Evolutionary conservation across 2,329 filamentous ascomycete species (phyloP).

Genomic region (Epichloe aotearoae): DNA sequence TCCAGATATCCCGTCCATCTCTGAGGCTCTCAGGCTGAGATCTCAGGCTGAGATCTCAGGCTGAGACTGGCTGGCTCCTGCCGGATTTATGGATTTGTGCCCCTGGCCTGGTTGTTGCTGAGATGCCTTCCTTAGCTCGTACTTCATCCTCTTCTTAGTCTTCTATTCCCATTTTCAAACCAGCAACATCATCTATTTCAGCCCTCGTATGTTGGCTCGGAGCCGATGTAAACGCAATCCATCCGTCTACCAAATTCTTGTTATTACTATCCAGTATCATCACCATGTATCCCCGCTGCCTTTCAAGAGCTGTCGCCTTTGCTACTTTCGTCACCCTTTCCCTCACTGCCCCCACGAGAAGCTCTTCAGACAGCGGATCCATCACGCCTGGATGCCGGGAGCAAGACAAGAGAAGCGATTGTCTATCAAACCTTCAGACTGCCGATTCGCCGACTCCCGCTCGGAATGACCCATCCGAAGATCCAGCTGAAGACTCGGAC

Average conservation of each 20-base stretch:
- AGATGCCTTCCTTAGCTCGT: too few species aligned
- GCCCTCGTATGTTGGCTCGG: too few species aligned
- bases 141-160: neutral
- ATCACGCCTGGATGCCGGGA: too few species aligned
- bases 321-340: neutral
- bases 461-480: neutral
- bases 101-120: too few species aligned
- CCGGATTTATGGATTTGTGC: too few species aligned
- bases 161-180: neutral
- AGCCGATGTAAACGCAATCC: neutral
- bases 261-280: neutral
- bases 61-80: too few species aligned
- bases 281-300: neutral
- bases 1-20: too few species aligned
- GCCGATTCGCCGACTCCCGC: neutral
- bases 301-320: neutral
- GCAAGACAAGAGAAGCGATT: neutral
- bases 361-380: constrained; percentile 13
- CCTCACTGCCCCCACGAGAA: neutral
- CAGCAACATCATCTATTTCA: too few species aligned
- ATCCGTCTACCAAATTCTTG: neutral
- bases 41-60: too few species aligned
- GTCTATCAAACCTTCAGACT: neutral
- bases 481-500: neutral
- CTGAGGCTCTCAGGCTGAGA: too few species aligned